Base-by-base conservation (phyloP, 83 land plant species). In the Diphasiastrum complanatum region DNA sequence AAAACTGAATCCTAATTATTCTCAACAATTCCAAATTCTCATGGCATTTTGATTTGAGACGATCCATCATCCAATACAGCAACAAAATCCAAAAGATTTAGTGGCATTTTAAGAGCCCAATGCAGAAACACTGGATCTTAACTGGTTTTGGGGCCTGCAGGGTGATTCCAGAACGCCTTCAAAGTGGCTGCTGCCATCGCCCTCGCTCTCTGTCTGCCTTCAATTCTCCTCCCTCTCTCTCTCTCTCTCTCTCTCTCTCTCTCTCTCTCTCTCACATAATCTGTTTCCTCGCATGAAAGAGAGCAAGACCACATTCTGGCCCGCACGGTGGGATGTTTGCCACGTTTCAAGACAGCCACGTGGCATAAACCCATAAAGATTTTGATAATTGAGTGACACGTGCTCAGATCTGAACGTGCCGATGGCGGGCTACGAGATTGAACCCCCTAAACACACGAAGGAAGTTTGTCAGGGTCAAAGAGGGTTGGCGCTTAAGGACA, bases 91-190 rank as follows among this genome's bases (percentile, higher is more conserved):
- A n/a, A n/a, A n/a, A n/a, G n/a, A n/a, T n/a, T n/a, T n/a, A n/a
- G n/a, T n/a, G n/a, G n/a, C n/a, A n/a, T n/a, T n/a, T n/a, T n/a
- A n/a, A n/a, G n/a, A n/a, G n/a, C n/a, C n/a, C n/a, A n/a, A n/a
- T 2, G 60, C 32, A 28, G 22, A 62, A 25, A 30, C n/a, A n/a
- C n/a, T n/a, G n/a, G n/a, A n/a, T n/a, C n/a, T 63, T 75, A 31
- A 75, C 78, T 75, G 33, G 78, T 75, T 64, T 75, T 75, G 18
- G 78, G 78, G 31, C 78, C 78, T 8, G 78, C 78, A 38, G 78
- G 78, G 38, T 75, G 78, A 49, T 75, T 68, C 78, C 78, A 75
- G 8, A 75, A 35, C 33, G 78, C 67, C 8, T 43, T 47, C 53
- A 75, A 47, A 25, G 47, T 38, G 3, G 73, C 35, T 3, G 68